Evolutionary conservation across 129 eudicot genomes (phyloP), one percentile per base, ranked within the genome.

Genomic region (Deinandra increscens): DNA sequence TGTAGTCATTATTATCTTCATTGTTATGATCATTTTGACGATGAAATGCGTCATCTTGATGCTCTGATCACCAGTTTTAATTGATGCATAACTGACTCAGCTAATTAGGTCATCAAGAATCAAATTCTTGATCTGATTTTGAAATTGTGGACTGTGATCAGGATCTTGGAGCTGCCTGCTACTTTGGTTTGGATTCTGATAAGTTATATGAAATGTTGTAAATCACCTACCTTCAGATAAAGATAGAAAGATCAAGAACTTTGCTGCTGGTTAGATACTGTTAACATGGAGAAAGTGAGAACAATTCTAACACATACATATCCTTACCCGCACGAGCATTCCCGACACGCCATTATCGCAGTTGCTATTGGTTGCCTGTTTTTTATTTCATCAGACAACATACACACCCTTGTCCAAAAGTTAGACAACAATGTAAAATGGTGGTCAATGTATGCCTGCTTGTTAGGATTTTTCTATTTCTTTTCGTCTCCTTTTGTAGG

Each of bases 371-470:
- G 97, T 67, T 94, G 97, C 80, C 82, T 94, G 72, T 94, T 94
- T 76, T 94, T 94, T 73, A 94, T 94, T 43, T 94, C 99, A 45
- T 94, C 96, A 23, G 99, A 94, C 79, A 94, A 94, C 78, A 87
- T 94, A 88, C 95, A 94, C 59, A 94, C 99, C 4, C 91, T 94
- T 69, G 68, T 94, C 51, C 93, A 89, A 43, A 91, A 88, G 76
- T 64, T 94, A 66, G 99, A 94, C 83, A 89, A 81, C 80, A 94
- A 89, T 69, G 38, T 94, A 33, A 94, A 94, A 70, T 94, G 99
- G 99, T 94, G 99, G 99, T 94, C 99, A 11, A 94, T 94, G 97
- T 94, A 94, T 62, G 90, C 86, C 1, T 89, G 97, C 72, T 76
- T 94, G 75, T 85, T 94, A 29, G 99, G 99, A 9, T 83, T 89